These are phyloP conservation scores for Pyrenochaeta sp. DNA, from an alignment of 2,329 filamentous ascomycete genomes.

Conservation along the genomic window DNA sequence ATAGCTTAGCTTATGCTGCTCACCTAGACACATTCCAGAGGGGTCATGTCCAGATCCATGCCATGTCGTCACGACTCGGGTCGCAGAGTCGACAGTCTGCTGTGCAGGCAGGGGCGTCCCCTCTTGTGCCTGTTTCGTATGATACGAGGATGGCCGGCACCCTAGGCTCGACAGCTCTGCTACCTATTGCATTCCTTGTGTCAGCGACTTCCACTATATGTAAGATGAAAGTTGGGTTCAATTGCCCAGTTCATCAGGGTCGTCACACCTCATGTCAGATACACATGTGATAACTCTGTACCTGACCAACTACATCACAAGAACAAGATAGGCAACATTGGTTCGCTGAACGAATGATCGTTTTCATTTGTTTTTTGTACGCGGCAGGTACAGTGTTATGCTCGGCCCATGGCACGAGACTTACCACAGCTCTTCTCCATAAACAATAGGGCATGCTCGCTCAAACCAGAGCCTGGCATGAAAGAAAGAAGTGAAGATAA, in stretches of 20 bases:
- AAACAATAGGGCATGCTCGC: slow-evolving; percentile 23
- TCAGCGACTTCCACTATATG: too few species aligned
- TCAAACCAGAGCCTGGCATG: slow-evolving; percentile 19
- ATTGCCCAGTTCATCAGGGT: background rate
- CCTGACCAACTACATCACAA: background rate
- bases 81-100: background rate
- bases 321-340: background rate
- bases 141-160: too few species aligned
- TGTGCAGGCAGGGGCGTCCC: too few species aligned
- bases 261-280: background rate
- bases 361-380: slow-evolving; percentile 24
- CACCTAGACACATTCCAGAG: background rate
- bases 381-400: slow-evolving; percentile 14
- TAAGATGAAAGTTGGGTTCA: background rate
- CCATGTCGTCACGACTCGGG: background rate
- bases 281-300: background rate
- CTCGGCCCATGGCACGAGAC: slow-evolving; percentile 14
- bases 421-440: slow-evolving; percentile 17
- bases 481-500: slow-evolving; percentile 22
- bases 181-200: too few species aligned
- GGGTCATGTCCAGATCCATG: background rate
- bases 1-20: background rate
- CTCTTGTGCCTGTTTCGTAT: too few species aligned
- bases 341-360: slow-evolving; percentile 12
- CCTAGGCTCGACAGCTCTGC: too few species aligned